phyloP scores from a whole-genome alignment of 148 eudicot genomes.

The Simmondsia chinensis region DNA sequence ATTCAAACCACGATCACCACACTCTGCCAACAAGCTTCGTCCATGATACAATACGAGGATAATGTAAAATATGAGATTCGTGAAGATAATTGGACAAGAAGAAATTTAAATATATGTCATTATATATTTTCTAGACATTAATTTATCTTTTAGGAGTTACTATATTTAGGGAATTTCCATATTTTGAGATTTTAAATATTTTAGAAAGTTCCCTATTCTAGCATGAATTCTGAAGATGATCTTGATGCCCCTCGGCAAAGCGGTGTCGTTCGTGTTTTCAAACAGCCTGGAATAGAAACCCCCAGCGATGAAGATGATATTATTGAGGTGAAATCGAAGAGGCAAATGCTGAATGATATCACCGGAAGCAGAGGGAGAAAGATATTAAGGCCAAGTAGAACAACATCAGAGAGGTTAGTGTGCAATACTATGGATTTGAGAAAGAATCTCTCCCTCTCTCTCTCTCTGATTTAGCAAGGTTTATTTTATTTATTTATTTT shows the following conservation, averaged over 20 bases:
- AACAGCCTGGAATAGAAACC: constrained; percentile 89
- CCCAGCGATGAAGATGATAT: constrained; percentile 96
- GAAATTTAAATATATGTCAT: too few species aligned
- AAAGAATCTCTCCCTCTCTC: background rate
- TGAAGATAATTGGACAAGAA: too few species aligned
- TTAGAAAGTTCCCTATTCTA: too few species aligned
- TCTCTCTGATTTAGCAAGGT: background rate
- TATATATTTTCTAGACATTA: too few species aligned
- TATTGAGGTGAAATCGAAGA: constrained; percentile 92
- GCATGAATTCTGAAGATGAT: constrained; percentile 54
- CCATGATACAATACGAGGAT: too few species aligned
- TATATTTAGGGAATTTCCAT: too few species aligned
- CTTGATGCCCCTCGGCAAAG: constrained; percentile 89
- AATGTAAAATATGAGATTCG: too few species aligned
- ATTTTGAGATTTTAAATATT: too few species aligned
- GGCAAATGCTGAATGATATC: constrained; percentile 97
- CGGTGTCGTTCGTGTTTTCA: constrained; percentile 72
- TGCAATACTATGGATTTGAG: background rate
- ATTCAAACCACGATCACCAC: too few species aligned
- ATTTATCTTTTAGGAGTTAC: too few species aligned
- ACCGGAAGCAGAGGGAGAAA: constrained; percentile 92
- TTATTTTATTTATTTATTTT: too few species aligned
- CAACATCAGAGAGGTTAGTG: constrained; percentile 47
- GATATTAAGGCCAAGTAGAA: constrained; percentile 77
- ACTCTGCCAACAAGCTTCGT: too few species aligned